Conservation (phyloP, 2,329 filamentous ascomycete genomes). For the Mollisiaceae sp. region DNA sequence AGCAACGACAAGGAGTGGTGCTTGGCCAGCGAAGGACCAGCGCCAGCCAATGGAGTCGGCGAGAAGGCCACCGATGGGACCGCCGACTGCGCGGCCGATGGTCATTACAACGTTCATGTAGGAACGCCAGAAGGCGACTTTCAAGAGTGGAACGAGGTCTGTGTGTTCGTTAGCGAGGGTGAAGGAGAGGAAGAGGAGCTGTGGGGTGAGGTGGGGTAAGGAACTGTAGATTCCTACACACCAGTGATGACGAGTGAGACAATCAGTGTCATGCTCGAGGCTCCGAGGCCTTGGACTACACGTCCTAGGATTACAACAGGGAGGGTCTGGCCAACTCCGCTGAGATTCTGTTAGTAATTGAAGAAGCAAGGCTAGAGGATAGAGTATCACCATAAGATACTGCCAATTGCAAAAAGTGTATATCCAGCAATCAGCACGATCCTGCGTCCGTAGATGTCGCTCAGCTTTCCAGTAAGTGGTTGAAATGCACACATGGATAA, state of each 20-base stretch:
- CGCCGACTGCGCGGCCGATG: slow-evolving; percentile 3
- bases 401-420: slow-evolving; percentile 53
- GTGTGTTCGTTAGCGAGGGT: neutral
- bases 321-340: slow-evolving; percentile 53
- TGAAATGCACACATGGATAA: slow-evolving; percentile 51
- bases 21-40: slow-evolving; percentile 5
- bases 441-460: slow-evolving; percentile 63
- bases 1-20: neutral
- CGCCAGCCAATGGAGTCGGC: slow-evolving; percentile 7
- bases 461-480: slow-evolving; percentile 60
- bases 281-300: slow-evolving; percentile 56
- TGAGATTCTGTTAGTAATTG: slow-evolving; percentile 22
- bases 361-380: neutral
- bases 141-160: slow-evolving; percentile 4
- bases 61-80: slow-evolving; percentile 5
- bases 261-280: slow-evolving; percentile 55
- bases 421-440: slow-evolving; percentile 55
- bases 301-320: slow-evolving; percentile 55
- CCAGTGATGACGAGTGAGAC: slow-evolving; percentile 42
- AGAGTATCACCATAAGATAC: neutral
- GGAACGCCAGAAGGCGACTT: slow-evolving; percentile 9
- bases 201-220: neutral
- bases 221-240: neutral
- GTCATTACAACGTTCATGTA: slow-evolving; percentile 10
- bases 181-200: too few relatives aligned